Percentiles rank a stretch among this genome's conserved stretches.
phyloP scores from a whole-genome alignment of 306 rosid genomes.

The Heteromeles arbutifolia region DNA sequence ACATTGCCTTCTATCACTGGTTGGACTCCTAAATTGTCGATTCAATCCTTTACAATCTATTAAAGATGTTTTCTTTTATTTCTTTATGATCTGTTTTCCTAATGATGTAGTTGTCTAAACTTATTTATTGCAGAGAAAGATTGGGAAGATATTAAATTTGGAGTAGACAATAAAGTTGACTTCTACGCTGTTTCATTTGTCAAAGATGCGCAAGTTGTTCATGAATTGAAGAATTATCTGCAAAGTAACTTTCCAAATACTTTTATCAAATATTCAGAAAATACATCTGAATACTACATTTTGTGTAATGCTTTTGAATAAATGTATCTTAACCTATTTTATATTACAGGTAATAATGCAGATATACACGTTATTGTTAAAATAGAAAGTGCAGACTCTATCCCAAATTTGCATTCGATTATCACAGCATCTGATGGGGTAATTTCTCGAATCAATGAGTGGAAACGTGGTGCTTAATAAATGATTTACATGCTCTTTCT shows the following conservation, averaged over 20 bases:
- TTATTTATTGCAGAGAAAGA: constrained; percentile 82
- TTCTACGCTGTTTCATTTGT: constrained; percentile 99
- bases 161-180: constrained; percentile 94
- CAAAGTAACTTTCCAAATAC: constrained; percentile 38
- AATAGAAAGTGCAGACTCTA: constrained; percentile 95
- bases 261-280: neutral
- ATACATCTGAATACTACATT: neutral
- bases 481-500: neutral
- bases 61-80: neutral
- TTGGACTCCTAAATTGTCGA: constrained; percentile 25
- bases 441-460: constrained; percentile 12
- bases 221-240: constrained; percentile 85
- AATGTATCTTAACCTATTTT: constrained; percentile 11
- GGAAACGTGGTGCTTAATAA: neutral
- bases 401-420: constrained; percentile 86
- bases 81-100: neutral
- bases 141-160: constrained; percentile 98
- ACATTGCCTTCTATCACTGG: constrained; percentile 97
- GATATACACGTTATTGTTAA: constrained; percentile 93
- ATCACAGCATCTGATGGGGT: constrained; percentile 78
- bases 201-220: constrained; percentile 92
- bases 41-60: neutral
- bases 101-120: constrained; percentile 7
- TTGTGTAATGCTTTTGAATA: constrained; percentile 6
- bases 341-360: constrained; percentile 59